Conservation (phyloP, 2,329 filamentous ascomycete species). For the Penicillium sclerotiorum region DNA sequence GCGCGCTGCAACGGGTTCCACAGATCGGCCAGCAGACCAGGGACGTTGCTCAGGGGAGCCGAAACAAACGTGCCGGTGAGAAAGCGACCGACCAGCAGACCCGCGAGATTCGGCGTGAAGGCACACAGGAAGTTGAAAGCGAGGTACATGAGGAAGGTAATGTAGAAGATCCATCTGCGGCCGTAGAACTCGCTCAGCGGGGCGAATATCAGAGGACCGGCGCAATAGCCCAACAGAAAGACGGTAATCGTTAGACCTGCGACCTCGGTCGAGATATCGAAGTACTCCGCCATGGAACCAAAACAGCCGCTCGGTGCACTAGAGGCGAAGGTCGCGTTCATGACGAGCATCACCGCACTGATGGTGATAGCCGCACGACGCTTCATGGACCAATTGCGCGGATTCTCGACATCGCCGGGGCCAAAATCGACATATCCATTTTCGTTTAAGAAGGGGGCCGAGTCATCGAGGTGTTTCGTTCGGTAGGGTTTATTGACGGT, state of each 20-base stretch:
- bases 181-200: conserved; percentile 69
- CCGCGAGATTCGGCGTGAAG: conserved; percentile 58
- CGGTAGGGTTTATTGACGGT: conserved; percentile 58
- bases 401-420: conserved; percentile 57
- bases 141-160: conserved; percentile 40
- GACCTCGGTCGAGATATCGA: conserved; percentile 52
- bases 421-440: conserved; percentile 56
- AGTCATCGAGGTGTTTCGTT: conserved; percentile 41
- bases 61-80: conserved; percentile 59
- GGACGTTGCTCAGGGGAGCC: conserved; percentile 47
- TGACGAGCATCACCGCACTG: conserved; percentile 37
- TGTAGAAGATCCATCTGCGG: conserved; percentile 52
- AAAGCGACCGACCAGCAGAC: conserved; percentile 58
- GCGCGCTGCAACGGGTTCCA: conserved; percentile 57
- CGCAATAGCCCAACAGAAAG: conserved; percentile 66
- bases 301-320: conserved; percentile 44
- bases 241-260: conserved; percentile 63
- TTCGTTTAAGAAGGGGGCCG: conserved; percentile 48
- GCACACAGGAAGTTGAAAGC: conserved; percentile 50
- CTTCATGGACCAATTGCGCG: conserved; percentile 60
- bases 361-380: conserved; percentile 34
- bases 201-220: conserved; percentile 64
- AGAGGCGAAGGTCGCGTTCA: conserved; percentile 60
- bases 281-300: conserved; percentile 47
- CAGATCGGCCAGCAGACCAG: conserved; percentile 57